Evolutionary conservation across 352 stramenopile species (phyloP), one percentile per base, ranked within the genome.

Genomic region (Phytophthora meadii): DNA sequence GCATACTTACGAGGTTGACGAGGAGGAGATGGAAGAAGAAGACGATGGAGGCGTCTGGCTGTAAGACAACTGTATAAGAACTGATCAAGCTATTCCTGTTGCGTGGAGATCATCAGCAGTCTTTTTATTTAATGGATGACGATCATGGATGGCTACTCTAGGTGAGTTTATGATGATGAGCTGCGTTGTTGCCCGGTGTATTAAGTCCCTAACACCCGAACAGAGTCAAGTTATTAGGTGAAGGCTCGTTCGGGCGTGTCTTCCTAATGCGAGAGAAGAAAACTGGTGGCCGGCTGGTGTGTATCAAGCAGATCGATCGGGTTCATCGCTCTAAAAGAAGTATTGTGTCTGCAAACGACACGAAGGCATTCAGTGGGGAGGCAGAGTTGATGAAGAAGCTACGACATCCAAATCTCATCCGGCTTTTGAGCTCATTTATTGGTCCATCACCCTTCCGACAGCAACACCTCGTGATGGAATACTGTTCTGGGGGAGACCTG

Each of bases 391-490:
- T 98, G 82, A 75, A 92, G 68, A 76, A 79, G 46, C 70, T 98
- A 42, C 70, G 69, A 14, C 94, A 98, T 54, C 94, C 94, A 3
- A 98, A 98, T 70, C 89, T 98, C 62, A 92, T 98, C 34, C 81
- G 82, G n/a, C 94, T 97, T 62, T 68, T 93, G 11, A 72, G 92
- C 27, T 70, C 78, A 4, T 86, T 96, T 58, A 44, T 52, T 22
- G 39, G 45, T 0, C 54, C 61, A 0, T 54, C 53, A 36, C 45
- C 56, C 25, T 22, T 59, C 10, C 62, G 65, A 3, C 65, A 77
- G 28, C 55, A 64, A 88, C 92, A 81, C 53, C 97, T 98, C 42
- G 83, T 97, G 45, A 98, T 98, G 94, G 87, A 95, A 45, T 98
- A 96, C 61, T 98, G 89, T 63, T 90, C 97, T 17, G 91, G 92